These are phyloP conservation scores for Septoria linicola DNA, from an alignment of 2,329 filamentous ascomycete species.

Conservation along the genomic window DNA sequence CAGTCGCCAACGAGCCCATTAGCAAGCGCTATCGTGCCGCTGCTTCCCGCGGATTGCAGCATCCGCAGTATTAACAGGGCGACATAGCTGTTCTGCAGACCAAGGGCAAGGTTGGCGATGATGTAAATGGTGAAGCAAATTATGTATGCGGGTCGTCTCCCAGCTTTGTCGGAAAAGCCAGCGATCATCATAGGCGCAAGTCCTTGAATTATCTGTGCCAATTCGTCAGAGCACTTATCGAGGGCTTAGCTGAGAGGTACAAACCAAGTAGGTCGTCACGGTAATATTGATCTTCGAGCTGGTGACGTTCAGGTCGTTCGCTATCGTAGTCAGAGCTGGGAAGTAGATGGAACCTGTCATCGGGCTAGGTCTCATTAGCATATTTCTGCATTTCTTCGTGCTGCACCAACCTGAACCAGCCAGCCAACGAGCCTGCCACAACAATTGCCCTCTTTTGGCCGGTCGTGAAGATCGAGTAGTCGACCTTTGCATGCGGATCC, in stretches of 20 bases:
- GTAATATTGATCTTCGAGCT: conserved; percentile 51
- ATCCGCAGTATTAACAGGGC: conserved; percentile 61
- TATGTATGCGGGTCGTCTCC: conserved; percentile 37
- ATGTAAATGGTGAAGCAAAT: conserved; percentile 37
- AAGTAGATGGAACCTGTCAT: conserved; percentile 43
- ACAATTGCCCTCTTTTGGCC: conserved; percentile 36
- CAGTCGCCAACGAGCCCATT: conserved; percentile 73
- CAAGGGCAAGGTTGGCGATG: conserved; percentile 39
- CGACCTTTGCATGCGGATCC: conserved; percentile 22
- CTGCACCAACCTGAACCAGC: conserved; percentile 30
- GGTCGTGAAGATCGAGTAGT: conserved; percentile 36
- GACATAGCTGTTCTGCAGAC: conserved; percentile 37
- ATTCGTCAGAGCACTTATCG: background rate
- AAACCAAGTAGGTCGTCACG: conserved; percentile 51
- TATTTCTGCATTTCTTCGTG: no score
- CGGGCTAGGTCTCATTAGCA: conserved; percentile 22
- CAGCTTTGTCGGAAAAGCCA: conserved; percentile 35
- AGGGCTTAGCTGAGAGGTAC: conserved; percentile 4
- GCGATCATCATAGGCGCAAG: conserved; percentile 37
- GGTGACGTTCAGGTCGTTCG: conserved; percentile 43
- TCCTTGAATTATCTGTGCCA: conserved; percentile 33
- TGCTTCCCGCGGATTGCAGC: conserved; percentile 64
- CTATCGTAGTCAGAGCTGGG: conserved; percentile 39
- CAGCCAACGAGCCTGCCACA: conserved; percentile 30
- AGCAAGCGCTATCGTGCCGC: conserved; percentile 68